phyloP scores from a whole-genome alignment of 2,329 filamentous ascomycete genomes.

The Ceratocystis cubensis region DNA sequence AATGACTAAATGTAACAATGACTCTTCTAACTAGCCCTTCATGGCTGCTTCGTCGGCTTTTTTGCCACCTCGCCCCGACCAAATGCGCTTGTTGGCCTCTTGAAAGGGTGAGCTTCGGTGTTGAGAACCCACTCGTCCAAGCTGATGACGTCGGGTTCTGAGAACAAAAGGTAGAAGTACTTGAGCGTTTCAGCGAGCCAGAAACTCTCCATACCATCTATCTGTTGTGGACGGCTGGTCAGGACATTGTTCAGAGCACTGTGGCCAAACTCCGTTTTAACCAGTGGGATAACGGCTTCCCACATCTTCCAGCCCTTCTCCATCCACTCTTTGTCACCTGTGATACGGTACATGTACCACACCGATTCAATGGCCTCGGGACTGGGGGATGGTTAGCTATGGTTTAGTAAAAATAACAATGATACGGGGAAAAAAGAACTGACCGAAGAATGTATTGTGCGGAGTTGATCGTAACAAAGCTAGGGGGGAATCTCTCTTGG shows the following conservation, averaged over 20 bases:
- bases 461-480: constrained; percentile 37
- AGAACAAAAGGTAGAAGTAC: constrained; percentile 79
- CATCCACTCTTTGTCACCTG: constrained; percentile 60
- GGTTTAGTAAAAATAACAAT: not conserved
- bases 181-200: constrained; percentile 87
- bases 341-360: constrained; percentile 85
- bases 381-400: constrained; percentile 30
- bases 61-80: constrained; percentile 14
- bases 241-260: constrained; percentile 57
- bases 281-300: constrained; percentile 52
- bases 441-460: constrained; percentile 51
- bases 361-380: constrained; percentile 81
- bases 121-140: constrained; percentile 58
- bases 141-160: constrained; percentile 50
- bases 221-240: constrained; percentile 30
- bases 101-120: constrained; percentile 50
- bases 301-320: constrained; percentile 86
- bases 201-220: constrained; percentile 72
- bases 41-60: not conserved
- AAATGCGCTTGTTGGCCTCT: constrained; percentile 30
- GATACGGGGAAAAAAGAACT: constrained; percentile 22
- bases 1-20: constrained; percentile 6
- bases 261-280: constrained; percentile 53
- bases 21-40: not conserved
- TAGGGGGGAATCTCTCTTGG: constrained; percentile 36